Evolutionary conservation across 345 rosid species (phyloP).

Genomic region (Citrus medica): DNA sequence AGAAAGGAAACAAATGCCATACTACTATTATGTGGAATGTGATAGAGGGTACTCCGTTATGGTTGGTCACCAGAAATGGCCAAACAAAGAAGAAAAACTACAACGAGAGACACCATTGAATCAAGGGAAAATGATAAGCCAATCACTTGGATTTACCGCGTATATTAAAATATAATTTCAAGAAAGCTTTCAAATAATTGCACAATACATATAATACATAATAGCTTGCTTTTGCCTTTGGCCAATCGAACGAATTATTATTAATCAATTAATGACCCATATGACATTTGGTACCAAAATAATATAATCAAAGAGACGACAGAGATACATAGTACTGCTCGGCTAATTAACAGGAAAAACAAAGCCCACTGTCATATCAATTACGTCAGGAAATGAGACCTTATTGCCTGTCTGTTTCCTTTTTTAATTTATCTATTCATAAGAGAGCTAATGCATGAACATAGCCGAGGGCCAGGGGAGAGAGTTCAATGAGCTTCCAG

Average conservation of each 20-base stretch:
- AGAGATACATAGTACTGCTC: background rate
- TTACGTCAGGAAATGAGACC: conserved; percentile 35
- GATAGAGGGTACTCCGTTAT: conserved; percentile 17
- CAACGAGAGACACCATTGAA: background rate
- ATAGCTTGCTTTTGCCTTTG: background rate
- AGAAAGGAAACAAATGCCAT: background rate
- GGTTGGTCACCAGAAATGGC: conserved; percentile 47
- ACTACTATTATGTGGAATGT: conserved; percentile 1
- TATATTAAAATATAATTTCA: background rate
- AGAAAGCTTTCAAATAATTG: conserved; percentile 8
- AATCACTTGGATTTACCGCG: conserved; percentile 4
- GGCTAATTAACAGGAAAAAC: background rate
- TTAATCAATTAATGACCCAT: background rate
- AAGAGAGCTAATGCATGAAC: background rate
- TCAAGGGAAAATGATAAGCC: background rate
- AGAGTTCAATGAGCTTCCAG: conserved; percentile 7
- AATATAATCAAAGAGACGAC: background rate
- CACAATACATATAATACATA: background rate
- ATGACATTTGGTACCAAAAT: background rate
- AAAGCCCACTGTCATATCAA: conserved; percentile 16
- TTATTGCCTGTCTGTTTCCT: conserved; percentile 26
- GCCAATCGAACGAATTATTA: background rate
- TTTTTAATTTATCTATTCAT: background rate
- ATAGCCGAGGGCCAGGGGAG: no score
- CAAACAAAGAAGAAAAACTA: conserved; percentile 35